Evolutionary conservation across 2,329 filamentous ascomycete genomes (phyloP).

Genomic region (Emericellopsis atlantica): DNA sequence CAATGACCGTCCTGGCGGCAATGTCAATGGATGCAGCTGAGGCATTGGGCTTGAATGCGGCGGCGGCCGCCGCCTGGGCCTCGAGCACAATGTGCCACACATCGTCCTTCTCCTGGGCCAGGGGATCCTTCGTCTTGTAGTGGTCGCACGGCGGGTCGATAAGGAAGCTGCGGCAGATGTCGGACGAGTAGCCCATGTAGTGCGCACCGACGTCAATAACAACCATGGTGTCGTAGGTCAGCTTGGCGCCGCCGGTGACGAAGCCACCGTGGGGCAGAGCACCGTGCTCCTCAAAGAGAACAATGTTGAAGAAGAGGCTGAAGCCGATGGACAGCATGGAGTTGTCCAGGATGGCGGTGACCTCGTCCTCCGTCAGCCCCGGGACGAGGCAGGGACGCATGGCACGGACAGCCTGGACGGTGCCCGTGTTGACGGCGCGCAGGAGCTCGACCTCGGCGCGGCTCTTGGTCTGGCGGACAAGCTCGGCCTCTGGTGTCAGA

Average conservation of each 20-base stretch:
- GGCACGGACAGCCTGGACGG: slow-evolving; percentile 45
- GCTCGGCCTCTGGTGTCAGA: slow-evolving; percentile 38
- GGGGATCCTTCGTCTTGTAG: slow-evolving; percentile 5
- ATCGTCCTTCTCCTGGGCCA: slow-evolving; percentile 34
- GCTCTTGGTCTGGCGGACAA: slow-evolving; percentile 46
- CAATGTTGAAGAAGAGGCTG: slow-evolving; percentile 49
- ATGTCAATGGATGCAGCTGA: slow-evolving; percentile 48
- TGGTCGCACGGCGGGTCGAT: slow-evolving; percentile 18
- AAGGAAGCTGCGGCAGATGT: slow-evolving; percentile 52
- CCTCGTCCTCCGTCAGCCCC: slow-evolving; percentile 44
- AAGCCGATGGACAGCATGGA: slow-evolving; percentile 41
- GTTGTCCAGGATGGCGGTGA: slow-evolving; percentile 40
- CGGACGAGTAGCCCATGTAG: slow-evolving; percentile 48
- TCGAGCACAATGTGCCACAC: slow-evolving; percentile 50
- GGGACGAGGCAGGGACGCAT: slow-evolving; percentile 42
- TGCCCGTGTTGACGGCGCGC: slow-evolving; percentile 50
- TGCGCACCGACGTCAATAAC: slow-evolving; percentile 52
- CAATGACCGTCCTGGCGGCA: slow-evolving; percentile 44
- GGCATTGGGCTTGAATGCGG: slow-evolving; percentile 33
- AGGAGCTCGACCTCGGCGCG: slow-evolving; percentile 42
- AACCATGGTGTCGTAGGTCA: slow-evolving; percentile 42
- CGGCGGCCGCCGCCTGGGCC: slow-evolving; percentile 44
- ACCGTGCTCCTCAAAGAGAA: slow-evolving; percentile 45
- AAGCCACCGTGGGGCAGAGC: slow-evolving; percentile 41
- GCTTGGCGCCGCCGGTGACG: slow-evolving; percentile 33